A percentile compares a stretch with the other conserved stretches of the same genome.
Evolutionary conservation across 208 protist genomes (phyloP).

Genomic region (Endotrypanum monterogeii): DNA sequence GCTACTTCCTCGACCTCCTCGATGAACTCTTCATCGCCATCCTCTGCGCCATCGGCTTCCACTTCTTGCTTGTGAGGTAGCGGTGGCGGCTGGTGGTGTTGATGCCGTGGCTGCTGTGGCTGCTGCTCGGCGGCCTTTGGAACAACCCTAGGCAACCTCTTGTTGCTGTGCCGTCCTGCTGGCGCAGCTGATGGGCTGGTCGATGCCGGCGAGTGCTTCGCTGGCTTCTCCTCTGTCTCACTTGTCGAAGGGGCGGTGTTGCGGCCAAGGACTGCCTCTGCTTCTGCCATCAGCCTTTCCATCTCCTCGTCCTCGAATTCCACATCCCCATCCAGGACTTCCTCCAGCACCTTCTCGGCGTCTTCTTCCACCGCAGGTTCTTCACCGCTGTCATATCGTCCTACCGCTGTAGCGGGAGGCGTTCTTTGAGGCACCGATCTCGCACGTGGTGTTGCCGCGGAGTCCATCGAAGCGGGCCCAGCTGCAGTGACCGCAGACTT

Average conservation of each 20-base stretch:
- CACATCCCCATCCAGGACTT: slow-evolving; percentile 23
- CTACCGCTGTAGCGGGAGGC: neutral
- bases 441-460: neutral
- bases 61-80: neutral
- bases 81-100: neutral
- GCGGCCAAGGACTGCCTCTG: slow-evolving; percentile 17
- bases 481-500: slow-evolving; percentile 5
- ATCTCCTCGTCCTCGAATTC: slow-evolving; percentile 28
- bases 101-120: slow-evolving; percentile 3
- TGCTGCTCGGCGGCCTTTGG: neutral
- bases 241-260: neutral
- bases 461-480: slow-evolving; percentile 18
- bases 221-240: slow-evolving; percentile 1
- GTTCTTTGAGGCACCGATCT: neutral
- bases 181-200: slow-evolving; percentile 5
- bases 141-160: neutral
- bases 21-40: slow-evolving; percentile 27
- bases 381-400: neutral
- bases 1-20: slow-evolving; percentile 43
- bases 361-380: slow-evolving; percentile 4
- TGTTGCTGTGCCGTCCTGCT: slow-evolving; percentile 5
- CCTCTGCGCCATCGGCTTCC: neutral
- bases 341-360: slow-evolving; percentile 25
- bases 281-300: slow-evolving; percentile 19
- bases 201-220: neutral